Conservation (phyloP, 805 yeast species). For the Pichia californica region DNA sequence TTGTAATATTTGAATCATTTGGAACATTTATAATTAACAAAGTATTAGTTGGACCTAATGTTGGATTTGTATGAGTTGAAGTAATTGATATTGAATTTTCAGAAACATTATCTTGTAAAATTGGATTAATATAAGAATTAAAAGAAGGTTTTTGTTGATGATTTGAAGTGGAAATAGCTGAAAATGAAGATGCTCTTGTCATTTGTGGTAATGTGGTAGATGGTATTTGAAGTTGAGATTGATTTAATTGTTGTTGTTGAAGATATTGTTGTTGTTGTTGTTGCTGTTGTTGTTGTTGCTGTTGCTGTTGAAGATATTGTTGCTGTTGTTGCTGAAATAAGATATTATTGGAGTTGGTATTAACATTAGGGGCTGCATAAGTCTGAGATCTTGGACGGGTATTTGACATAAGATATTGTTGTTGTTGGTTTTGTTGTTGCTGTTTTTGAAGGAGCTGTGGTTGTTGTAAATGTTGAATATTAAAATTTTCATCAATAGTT, state of each 20-base stretch:
- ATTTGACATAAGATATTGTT: neutral
- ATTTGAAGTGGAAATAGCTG: conserved; percentile 11
- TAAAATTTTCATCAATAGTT: conserved; percentile 21
- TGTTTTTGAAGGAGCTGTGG: neutral
- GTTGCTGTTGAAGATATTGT: conserved; percentile 12
- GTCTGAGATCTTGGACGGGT: conserved; percentile 38
- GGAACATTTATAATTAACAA: conserved; percentile 81
- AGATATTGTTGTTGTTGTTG: conserved; percentile 9
- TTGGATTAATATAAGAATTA: conserved; percentile 6
- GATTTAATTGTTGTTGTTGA: conserved; percentile 14
- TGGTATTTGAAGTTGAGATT: conserved; percentile 14
- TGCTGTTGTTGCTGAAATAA: neutral
- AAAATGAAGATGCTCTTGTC: conserved; percentile 20
- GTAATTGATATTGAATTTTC: conserved; percentile 54
- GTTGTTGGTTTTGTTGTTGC: neutral
- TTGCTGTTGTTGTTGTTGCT: conserved; percentile 16
- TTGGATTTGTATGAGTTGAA: conserved; percentile 65
- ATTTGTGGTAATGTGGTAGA: conserved; percentile 4
- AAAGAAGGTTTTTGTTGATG: conserved; percentile 5
- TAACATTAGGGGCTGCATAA: conserved; percentile 19
- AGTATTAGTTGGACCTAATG: conserved; percentile 70
- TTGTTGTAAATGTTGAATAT: neutral
- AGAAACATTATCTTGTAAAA: conserved; percentile 52
- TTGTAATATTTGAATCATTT: conserved; percentile 26
- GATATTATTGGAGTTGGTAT: neutral